Evolutionary conservation across 106 monocot species (phyloP).

Genomic region (Narthecium ossifragum): DNA sequence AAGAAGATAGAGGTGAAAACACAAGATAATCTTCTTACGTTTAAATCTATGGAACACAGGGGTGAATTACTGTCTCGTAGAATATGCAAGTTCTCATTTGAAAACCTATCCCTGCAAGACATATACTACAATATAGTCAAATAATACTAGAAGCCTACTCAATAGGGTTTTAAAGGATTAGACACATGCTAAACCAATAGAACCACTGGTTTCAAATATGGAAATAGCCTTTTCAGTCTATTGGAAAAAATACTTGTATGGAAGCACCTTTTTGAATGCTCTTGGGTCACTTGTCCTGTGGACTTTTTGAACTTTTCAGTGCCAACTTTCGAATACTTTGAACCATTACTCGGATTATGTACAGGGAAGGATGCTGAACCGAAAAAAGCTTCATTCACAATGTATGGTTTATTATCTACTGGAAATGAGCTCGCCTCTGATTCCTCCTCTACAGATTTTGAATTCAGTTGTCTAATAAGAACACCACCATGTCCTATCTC

Average conservation of each 20-base stretch:
- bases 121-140: neutral
- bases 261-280: constrained; percentile 39
- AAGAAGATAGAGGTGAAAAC: neutral
- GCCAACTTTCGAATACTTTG: constrained; percentile 7
- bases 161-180: neutral
- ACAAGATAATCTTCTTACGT: constrained; percentile 26
- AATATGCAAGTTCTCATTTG: constrained; percentile 30
- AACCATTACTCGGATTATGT: constrained; percentile 35
- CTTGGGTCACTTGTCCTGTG: constrained; percentile 15
- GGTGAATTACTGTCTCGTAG: constrained; percentile 50
- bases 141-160: neutral
- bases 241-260: neutral
- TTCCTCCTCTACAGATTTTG: constrained; percentile 69
- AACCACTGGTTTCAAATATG: neutral
- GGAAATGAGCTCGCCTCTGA: constrained; percentile 95
- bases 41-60: constrained; percentile 38
- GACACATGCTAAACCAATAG: neutral
- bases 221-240: neutral
- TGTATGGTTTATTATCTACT: constrained; percentile 34
- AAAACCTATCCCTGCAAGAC: constrained; percentile 39
- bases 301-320: constrained; percentile 34
- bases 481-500: constrained; percentile 88
- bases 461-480: constrained; percentile 63
- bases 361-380: constrained; percentile 36
- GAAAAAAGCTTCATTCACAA: constrained; percentile 23